phyloP scores from a whole-genome alignment of 192 early-diverging fungal genomes.

The Endogone sp. region DNA sequence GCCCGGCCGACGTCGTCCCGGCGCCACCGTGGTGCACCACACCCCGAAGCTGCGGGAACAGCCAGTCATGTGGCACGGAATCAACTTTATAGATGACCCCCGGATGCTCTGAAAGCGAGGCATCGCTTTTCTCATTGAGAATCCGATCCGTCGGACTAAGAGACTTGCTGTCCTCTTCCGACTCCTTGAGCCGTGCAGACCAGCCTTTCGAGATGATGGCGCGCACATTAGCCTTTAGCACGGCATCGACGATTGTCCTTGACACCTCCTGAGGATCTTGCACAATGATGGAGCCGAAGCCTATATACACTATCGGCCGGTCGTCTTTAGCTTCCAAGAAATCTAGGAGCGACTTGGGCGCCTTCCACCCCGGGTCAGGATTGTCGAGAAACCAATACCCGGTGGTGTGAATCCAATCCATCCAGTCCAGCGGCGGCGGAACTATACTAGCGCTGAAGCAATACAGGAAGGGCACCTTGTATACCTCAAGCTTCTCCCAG shows the following conservation, averaged over 20 bases:
- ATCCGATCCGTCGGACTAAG: background rate
- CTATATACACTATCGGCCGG: constrained; percentile 64
- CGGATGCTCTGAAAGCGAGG: constrained; percentile 27
- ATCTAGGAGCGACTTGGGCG: constrained; percentile 41
- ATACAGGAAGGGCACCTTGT: constrained; percentile 62
- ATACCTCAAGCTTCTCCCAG: constrained; percentile 44
- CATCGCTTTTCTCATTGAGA: constrained; percentile 11
- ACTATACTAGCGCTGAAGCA: constrained; percentile 57
- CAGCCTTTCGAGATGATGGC: constrained; percentile 74
- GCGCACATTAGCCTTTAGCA: constrained; percentile 54
- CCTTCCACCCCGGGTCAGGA: constrained; percentile 55
- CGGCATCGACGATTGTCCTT: constrained; percentile 56
- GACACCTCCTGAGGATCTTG: constrained; percentile 64
- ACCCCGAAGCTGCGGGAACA: constrained; percentile 58
- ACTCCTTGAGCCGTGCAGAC: constrained; percentile 38
- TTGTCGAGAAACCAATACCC: constrained; percentile 78
- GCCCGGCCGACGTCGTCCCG: constrained; percentile 68
- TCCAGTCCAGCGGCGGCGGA: constrained; percentile 61
- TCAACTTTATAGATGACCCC: constrained; percentile 47
- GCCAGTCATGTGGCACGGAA: constrained; percentile 76
- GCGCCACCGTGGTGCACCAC: constrained; percentile 81
- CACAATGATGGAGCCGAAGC: constrained; percentile 76
- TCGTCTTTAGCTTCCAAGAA: constrained; percentile 49
- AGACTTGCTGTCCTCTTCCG: background rate
- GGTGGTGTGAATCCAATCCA: constrained; percentile 61